Percentiles rank a stretch among this genome's conserved stretches.
Conservation (phyloP, 352 stramenopile genomes). For the Albugo laibachii region DNA sequence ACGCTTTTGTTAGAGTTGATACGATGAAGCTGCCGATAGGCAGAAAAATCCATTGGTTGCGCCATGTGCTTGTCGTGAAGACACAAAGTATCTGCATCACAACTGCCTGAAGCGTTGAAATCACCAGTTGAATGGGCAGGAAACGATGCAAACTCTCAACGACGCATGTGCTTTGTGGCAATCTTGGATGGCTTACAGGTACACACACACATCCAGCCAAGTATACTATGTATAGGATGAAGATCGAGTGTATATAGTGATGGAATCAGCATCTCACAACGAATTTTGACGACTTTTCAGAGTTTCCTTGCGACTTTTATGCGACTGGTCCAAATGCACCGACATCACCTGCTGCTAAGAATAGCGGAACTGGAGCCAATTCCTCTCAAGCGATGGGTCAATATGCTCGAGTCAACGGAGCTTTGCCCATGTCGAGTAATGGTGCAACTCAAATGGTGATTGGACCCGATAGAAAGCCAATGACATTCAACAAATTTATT, state of each 20-base stretch:
- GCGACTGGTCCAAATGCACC: conserved; percentile 7
- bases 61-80: conserved; percentile 80
- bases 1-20: conserved; percentile 85
- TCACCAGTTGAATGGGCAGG: conserved; percentile 66
- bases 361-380: conserved; percentile 2
- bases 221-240: conserved; percentile 18
- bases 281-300: conserved; percentile 96
- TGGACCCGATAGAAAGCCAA: conserved; percentile 49
- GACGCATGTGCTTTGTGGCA: conserved; percentile 77
- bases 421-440: conserved; percentile 1
- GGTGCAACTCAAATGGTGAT: conserved; percentile 9
- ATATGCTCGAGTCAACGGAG: conserved; percentile 5
- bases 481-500: conserved; percentile 84
- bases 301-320: conserved; percentile 33
- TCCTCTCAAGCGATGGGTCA: background rate
- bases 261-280: conserved; percentile 94
- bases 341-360: conserved; percentile 15
- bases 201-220: conserved; percentile 6
- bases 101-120: conserved; percentile 86
- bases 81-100: conserved; percentile 85
- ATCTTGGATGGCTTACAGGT: conserved; percentile 59
- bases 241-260: conserved; percentile 83
- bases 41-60: conserved; percentile 76
- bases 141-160: conserved; percentile 33
- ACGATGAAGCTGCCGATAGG: conserved; percentile 74